Conservation (phyloP, 176 grass and related monocot species). For the Musa beccarii region DNA sequence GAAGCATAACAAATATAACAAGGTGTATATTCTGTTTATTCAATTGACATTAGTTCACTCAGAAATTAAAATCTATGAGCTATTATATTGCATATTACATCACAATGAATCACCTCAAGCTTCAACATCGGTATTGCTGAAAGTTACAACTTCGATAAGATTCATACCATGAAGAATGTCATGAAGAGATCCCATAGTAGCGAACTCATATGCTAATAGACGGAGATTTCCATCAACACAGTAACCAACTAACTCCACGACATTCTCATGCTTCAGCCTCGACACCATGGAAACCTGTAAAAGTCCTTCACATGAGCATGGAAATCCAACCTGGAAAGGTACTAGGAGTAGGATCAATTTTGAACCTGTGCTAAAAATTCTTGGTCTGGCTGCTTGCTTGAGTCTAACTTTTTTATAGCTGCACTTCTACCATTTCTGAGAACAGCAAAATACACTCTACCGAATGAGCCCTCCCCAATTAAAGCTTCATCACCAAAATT, state of each 20-base stretch:
- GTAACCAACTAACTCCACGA: slow-evolving; percentile 81
- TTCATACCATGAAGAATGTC: slow-evolving; percentile 74
- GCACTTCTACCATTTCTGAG: slow-evolving; percentile 61
- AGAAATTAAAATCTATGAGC: background rate
- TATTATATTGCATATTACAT: background rate
- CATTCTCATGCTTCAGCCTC: slow-evolving; percentile 72
- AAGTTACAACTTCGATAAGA: background rate
- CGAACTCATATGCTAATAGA: slow-evolving; percentile 63
- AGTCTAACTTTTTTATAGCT: slow-evolving; percentile 64
- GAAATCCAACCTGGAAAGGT: background rate
- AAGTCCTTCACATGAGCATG: slow-evolving; percentile 11
- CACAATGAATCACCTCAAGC: background rate
- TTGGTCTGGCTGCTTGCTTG: slow-evolving; percentile 88
- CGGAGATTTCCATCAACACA: slow-evolving; percentile 52
- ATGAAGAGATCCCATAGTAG: slow-evolving; percentile 80
- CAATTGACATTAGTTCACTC: no score
- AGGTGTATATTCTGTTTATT: no score
- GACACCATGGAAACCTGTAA: slow-evolving; percentile 12
- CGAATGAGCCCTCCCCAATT: slow-evolving; percentile 81
- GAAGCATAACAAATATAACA: no score
- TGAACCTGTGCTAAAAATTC: slow-evolving; percentile 63
- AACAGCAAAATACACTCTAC: slow-evolving; percentile 68
- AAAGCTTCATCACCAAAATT: slow-evolving; percentile 73
- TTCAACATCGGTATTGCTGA: background rate
- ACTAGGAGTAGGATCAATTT: slow-evolving; percentile 8